These are phyloP conservation scores for Colletotrichum liriopes DNA, from an alignment of 2,329 filamentous ascomycete species.

Conservation along the genomic window DNA sequence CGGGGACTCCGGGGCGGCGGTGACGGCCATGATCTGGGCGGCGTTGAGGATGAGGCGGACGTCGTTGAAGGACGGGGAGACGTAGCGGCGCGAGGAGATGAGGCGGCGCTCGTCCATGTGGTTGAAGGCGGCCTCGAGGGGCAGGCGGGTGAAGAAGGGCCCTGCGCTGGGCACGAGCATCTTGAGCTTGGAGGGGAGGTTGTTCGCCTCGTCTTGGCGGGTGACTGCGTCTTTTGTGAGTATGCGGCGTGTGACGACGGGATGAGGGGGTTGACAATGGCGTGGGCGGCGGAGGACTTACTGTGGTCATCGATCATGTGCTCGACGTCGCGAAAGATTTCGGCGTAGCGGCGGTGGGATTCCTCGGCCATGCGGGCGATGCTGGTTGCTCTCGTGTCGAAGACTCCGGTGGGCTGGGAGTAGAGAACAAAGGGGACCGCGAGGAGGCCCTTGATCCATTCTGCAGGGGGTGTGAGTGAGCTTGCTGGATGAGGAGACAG, in stretches of 20 bases:
- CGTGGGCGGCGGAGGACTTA: conserved; percentile 54
- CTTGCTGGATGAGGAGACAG: not conserved
- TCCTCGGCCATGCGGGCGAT: conserved; percentile 82
- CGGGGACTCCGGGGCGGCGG: conserved; percentile 67
- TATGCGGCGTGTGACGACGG: not conserved
- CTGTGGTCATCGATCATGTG: conserved; percentile 93
- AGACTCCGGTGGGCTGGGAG: conserved; percentile 92
- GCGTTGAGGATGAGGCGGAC: conserved; percentile 94
- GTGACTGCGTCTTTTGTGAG: conserved; percentile 67
- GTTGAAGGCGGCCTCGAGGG: conserved; percentile 90
- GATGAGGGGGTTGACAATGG: not conserved
- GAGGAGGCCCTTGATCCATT: conserved; percentile 97
- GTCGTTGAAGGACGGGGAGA: conserved; percentile 97
- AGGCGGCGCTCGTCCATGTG: conserved; percentile 89
- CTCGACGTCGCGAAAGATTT: conserved; percentile 96
- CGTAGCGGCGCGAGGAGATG: conserved; percentile 93
- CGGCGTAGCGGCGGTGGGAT: conserved; percentile 90
- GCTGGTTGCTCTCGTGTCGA: conserved; percentile 76
- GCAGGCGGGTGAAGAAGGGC: conserved; percentile 92
- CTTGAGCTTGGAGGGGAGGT: conserved; percentile 89
- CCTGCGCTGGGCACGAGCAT: conserved; percentile 92
- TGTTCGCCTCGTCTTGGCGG: conserved; percentile 76
- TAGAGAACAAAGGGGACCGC: conserved; percentile 97
- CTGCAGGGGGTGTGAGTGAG: conserved; percentile 56
- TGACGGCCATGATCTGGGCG: conserved; percentile 93